Base-by-base conservation (phyloP, 129 eudicot genomes). In the Rutidosis leptorrhynchoides region DNA sequence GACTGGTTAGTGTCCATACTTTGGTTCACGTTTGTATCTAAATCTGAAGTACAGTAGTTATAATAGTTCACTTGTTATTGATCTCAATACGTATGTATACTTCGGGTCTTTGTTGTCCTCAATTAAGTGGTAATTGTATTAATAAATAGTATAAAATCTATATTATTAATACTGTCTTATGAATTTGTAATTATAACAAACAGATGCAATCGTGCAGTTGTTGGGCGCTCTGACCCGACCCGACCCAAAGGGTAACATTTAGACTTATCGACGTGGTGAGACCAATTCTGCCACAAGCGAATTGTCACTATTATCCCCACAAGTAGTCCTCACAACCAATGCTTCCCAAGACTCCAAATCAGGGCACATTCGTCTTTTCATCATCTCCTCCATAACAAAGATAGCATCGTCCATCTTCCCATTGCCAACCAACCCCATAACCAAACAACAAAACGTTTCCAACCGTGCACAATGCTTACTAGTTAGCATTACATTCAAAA, bases 361-460 rank as follows among this genome's bases (percentile, higher is more conserved):
- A 22, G 82, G 78, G 61, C 68, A 63, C 72, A 88, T 71, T 49
- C 78, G 80, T 77, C 90, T 74, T 78, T 73, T 93, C 82, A 71
- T 71, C 88, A 93, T 93, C 84, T 89, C 95, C 73, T 86, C 90
- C 77, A 86, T 71, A 74, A 86, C 79, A 69, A 82, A 89, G 43
- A 76, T 67, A 45, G 87, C 99, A 60, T 84, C 89, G 7, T 82
- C 87, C 9, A 76, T 69, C 73, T 82, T 84, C 30, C 86, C 92
- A 27, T 55, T 64, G 66, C 62, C 77, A 49, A 78, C 58, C 79
- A 93, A 77, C 35, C 99, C 96, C 14, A 74, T 29, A 63, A 83
- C 56, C 76, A 89, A 79, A 74, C 82, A 78, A 77, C 78, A 56
- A 82, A 93, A 84, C 0, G 92, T 93, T 62, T 89, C 96, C 42